Base-by-base conservation (phyloP, 305 asterid genomes). In the Euphrasia arctica region DNA sequence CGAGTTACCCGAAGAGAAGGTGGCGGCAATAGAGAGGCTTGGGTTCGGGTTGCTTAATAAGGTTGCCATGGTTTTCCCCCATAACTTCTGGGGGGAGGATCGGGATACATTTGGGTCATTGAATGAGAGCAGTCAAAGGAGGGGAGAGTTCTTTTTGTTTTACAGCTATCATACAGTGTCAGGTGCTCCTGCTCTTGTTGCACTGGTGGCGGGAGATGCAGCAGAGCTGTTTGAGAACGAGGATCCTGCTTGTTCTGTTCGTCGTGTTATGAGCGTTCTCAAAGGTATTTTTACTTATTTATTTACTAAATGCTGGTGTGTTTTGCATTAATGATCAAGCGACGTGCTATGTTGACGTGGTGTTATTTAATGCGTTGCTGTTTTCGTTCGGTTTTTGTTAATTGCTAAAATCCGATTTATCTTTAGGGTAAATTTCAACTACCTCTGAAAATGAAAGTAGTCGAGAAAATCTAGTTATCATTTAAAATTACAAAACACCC, bases 11-110 rank as follows among this genome's bases (percentile, higher is more conserved):
- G 79, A 74, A 74, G 76, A 76, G 72, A 89, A 86, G 72, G 74
- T 79, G 59, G 87, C 73, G 28, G 95, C 96, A 13, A 84, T 89
- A 41, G 88, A 81, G 28, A 79, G 95, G 72, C 82, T 86, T 47
- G 91, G 96, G 29, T 89, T 86, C 72, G 96, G 95, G 64, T 72
- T 89, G 77, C 81, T 89, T 63, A 89, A 89, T 73, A 89, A 89
- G 80, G 92, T 89, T 25, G 90, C 92, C 34, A 89, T 89, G 87
- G 74, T 89, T 47, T 89, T 89, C 68, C 83, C 96, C 62, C 74
- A 49, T 59, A 82, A 80, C 34, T 89, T 89, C 70, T 89, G 90
- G 96, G 91, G 91, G 13, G 90, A 86, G 61, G 92, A 86, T 61
- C 70, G 82, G 75, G 95, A 89, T 72, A 89, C 96, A 62, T 89